Evolutionary conservation across 2,329 filamentous ascomycete genomes (phyloP), one percentile per base, ranked within the genome.

Genomic region (Trichoderma harzianum): DNA sequence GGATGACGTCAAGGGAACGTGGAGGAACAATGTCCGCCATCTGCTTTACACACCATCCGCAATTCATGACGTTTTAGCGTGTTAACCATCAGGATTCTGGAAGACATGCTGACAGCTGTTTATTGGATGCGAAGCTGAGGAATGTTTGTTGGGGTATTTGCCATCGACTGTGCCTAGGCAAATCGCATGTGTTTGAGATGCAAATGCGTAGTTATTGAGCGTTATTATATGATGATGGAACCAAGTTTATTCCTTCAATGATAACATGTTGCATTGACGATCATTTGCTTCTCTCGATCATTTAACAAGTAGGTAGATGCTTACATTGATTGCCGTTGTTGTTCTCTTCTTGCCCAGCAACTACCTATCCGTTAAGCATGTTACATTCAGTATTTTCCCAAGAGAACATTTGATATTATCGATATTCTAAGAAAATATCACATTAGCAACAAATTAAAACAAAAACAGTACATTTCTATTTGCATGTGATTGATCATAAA

Each of bases 1-100:
- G 66, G 7, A 72, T 72, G 71, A 72, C 71, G 71, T 72, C 65
- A 72, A 72, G 51, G 7, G 18, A 51, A 60, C 47, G 65, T 69
- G 32, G 26, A 30, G 39, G 32, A 34, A 14, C 24, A 55, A 32
- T 55, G 16, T 34, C 32, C 24, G n/a, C 65, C 66, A 24, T 43
- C 18, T 28, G 34, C 26, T 58, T 60, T 69, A 62, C 21, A 21
- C 30, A 69, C 53, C 51, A 18, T 43, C 32, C 12, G 18, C 32
- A 18, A 12, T 64, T 14, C 34, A 68, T 72, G 71, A 72, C 66
- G 66, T 70, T 72, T 67, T 69, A 47, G 47, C 55, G 57, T 47
- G 12, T 10, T n/a, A 12, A 12, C 16, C 26, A 70, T 58, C 61
- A 65, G 34, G 61, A 58, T 65, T 65, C 32, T 53, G 26, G n/a